Base-by-base conservation (phyloP, 352 stramenopile genomes). In the Phytophthora capsici region DNA sequence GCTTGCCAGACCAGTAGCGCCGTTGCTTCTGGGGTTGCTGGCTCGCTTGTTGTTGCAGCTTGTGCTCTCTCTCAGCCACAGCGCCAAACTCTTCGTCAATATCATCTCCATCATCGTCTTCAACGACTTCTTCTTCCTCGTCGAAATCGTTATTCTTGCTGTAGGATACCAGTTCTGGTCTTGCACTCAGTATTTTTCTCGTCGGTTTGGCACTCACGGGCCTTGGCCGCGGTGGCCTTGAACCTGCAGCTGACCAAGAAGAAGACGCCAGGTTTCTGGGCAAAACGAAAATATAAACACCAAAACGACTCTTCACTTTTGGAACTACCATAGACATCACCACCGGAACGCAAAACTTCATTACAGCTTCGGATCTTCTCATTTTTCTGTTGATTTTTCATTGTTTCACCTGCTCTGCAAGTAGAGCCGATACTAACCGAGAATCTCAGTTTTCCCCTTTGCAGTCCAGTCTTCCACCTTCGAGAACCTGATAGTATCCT, bases 181-280 rank as follows among this genome's bases (percentile, higher is more conserved):
- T 56, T 8, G 40, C 61, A 36, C 47, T 53, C 20, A 45, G 10
- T 20, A 60, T 19, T n/a, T 57, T 57, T 20, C 46, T 69, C 16
- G 62, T 47, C 37, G 73, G 76, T 37, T 77, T 88, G 19, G 78
- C 80, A 59, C 82, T 91, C 66, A 75, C 84, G 1, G 80, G 82
- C 5, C 80, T 66, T 51, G 64, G 45, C 7, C 56, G 69, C 17
- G 61, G 63, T 23, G 70, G 73, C 6, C 26, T 40, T 5, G 53
- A 13, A 16, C 34, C 47, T 25, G 50, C 41, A 45, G 64, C 19
- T 10, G 65, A 74, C 60, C 60, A 74, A 19, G 49, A 52, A 37
- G 61, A 62, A 30, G 53, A 71, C 14, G 6, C 48, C 43, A 55
- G 28, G 40, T 14, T n/a, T 28, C 30, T 20, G 38, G 3, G 0